Conservation (phyloP, 768 basidiomycete genomes). For the Lactarius hengduanensis region DNA sequence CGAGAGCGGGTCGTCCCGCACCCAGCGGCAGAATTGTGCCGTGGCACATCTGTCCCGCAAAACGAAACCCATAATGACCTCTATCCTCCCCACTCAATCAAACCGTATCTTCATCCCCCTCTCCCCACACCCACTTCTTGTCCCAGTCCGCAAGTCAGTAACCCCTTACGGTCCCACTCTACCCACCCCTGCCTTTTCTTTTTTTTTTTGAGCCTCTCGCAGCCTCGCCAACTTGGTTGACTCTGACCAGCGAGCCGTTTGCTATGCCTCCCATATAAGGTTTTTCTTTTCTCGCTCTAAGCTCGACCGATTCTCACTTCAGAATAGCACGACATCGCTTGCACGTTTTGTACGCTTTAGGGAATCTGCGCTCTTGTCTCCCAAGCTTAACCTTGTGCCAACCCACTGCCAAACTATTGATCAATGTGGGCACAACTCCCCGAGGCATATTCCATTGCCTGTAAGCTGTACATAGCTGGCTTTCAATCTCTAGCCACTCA, state of each 20-base stretch:
- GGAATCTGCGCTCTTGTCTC: background rate
- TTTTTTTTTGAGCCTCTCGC: background rate
- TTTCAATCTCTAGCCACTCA: background rate
- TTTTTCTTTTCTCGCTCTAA: background rate
- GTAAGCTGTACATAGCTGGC: background rate
- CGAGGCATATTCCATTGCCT: slow-evolving; percentile 1
- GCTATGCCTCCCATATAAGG: background rate
- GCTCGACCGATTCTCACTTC: background rate
- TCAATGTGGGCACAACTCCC: background rate
- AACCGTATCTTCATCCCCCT: background rate
- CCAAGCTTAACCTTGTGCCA: background rate
- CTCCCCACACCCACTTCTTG: background rate
- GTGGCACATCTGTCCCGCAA: background rate
- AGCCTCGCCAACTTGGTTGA: background rate
- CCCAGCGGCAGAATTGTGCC: background rate
- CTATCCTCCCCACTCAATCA: background rate
- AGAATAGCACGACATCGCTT: background rate
- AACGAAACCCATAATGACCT: background rate
- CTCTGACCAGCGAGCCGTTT: background rate
- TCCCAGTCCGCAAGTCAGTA: background rate
- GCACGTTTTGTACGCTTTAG: background rate
- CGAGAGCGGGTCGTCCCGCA: background rate
- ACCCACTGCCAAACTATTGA: background rate
- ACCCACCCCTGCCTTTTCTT: background rate
- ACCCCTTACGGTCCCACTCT: background rate